A percentile compares a stretch with the other conserved stretches of the same genome.
phyloP scores from a whole-genome alignment of 306 rosid species.

The Quercus rubra region DNA sequence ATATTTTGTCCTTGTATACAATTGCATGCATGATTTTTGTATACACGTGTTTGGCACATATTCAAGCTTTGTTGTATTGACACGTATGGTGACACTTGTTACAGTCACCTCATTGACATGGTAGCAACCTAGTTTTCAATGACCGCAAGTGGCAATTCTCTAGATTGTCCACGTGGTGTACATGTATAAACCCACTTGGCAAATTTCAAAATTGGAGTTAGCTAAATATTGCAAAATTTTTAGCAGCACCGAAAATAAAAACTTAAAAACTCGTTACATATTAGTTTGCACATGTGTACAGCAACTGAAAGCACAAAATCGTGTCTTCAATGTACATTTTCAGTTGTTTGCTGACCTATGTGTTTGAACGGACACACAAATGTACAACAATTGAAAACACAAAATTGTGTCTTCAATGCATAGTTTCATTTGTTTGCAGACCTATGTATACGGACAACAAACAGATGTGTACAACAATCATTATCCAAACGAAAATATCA shows the following conservation, averaged over 20 bases:
- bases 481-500: background rate
- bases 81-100: conserved; percentile 29
- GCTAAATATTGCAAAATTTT: background rate
- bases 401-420: too few relatives aligned
- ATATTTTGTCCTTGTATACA: background rate
- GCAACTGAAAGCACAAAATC: too few relatives aligned
- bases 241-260: too few relatives aligned
- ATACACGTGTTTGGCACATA: conserved; percentile 6
- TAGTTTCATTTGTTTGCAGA: too few relatives aligned
- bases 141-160: background rate
- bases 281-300: background rate
- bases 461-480: too few relatives aligned
- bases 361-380: too few relatives aligned
- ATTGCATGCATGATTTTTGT: conserved; percentile 10
- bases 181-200: background rate
- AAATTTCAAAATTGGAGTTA: too few relatives aligned
- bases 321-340: too few relatives aligned
- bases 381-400: too few relatives aligned
- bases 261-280: background rate
- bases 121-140: background rate
- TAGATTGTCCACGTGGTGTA: background rate
- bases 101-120: background rate
- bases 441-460: too few relatives aligned
- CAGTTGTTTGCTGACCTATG: too few relatives aligned
- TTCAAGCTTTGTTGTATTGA: background rate